Base-by-base conservation (phyloP, 2,329 filamentous ascomycete genomes). In the Aspergillus melleus region DNA sequence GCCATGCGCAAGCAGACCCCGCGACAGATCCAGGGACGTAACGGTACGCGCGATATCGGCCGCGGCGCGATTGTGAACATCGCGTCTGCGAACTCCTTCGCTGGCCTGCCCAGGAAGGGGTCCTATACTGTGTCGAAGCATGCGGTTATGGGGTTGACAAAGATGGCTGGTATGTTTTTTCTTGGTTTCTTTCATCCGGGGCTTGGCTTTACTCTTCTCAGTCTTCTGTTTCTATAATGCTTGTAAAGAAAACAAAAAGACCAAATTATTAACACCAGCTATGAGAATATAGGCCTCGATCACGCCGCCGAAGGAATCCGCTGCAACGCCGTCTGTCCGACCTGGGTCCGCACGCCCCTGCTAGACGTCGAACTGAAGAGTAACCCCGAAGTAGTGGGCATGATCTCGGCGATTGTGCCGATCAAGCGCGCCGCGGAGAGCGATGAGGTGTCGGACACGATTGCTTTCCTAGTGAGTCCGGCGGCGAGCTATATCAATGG, bases 401-500 rank as follows among this genome's bases (percentile, higher is more conserved):
- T 20, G 44, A 22, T 47, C 19, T 22, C n/a, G 3, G 44, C 44
- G 6, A 22, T 47, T 47, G 44, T 47, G 9, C 44, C 44, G 5
- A 47, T 47, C 20, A 20, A 47, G 20, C 44, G 44, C 3, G 44
- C 19, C 2, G 44, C 44, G 6, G 44, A 47, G 19, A 11, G 44
- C 12, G 44, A 47, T 3, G 54, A 57, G 32, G 54, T 60, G 1
- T 50, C 54, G 3, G 58, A 60, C 26, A 51, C 58, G 12, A 36
- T 49, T 30, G 30, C 44, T 4, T 60, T 46, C 52, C 22, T 60
- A 29, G 49, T 44, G 5, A 60, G 58, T 14, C 58, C 58, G 4
- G 29, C 49, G 2, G 49, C 58, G 22, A 57, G 54, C 11, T 57
- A 56, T 36, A 60, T 60, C 14, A 60, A 53, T 20, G 54, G 58